Evolutionary conservation across 2,329 filamentous ascomycete species (phyloP).

Genomic region (Apiospora koreana): DNA sequence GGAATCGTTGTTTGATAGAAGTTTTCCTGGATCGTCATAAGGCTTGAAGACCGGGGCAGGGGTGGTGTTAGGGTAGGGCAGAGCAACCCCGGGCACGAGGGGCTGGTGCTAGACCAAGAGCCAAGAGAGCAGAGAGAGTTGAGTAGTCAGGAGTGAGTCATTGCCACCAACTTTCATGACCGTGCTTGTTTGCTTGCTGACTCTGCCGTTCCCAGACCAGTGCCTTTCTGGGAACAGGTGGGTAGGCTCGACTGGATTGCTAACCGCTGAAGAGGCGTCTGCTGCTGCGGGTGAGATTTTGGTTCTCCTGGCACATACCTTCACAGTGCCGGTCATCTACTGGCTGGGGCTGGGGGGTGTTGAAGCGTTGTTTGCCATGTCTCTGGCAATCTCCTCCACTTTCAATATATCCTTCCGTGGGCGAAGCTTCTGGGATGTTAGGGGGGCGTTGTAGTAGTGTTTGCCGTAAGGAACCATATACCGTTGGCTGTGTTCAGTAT

Average conservation of each 20-base stretch:
- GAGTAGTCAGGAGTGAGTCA: not conserved
- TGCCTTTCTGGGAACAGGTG: not conserved
- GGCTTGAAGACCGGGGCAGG: not conserved
- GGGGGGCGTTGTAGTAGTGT: not conserved
- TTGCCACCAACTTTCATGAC: not conserved
- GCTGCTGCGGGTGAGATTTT: not conserved
- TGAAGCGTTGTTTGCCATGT: not conserved
- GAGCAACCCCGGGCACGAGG: too few relatives aligned
- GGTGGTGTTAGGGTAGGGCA: not conserved
- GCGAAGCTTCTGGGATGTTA: not conserved
- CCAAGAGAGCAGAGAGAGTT: too few relatives aligned
- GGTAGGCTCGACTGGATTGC: not conserved
- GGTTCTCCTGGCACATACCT: not conserved
- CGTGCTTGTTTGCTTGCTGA: not conserved
- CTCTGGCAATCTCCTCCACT: not conserved
- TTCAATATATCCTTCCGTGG: too few relatives aligned
- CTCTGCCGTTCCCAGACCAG: not conserved
- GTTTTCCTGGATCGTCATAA: not conserved
- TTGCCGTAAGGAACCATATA: not conserved
- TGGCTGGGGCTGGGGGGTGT: not conserved
- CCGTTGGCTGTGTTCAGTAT: not conserved
- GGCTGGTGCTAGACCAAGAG: too few relatives aligned
- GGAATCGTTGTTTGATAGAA: not conserved
- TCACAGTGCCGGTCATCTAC: not conserved
- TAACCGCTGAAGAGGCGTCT: conserved; percentile 3